phyloP scores from a whole-genome alignment of 768 basidiomycete species.

The Pulveroboletus sp. region DNA sequence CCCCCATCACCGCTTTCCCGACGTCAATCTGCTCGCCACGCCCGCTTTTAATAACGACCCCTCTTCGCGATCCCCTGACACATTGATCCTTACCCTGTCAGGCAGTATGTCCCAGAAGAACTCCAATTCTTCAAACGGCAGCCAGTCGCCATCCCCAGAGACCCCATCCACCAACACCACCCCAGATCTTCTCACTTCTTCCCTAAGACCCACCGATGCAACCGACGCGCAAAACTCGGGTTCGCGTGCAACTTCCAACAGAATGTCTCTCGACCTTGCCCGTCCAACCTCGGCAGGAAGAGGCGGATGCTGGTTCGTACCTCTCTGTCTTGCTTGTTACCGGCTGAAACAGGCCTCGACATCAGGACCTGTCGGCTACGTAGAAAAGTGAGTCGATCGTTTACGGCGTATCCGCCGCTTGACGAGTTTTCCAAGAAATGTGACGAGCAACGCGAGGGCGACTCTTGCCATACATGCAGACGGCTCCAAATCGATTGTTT shows the following conservation, averaged over 20 bases:
- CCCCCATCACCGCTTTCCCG: constrained; percentile 22
- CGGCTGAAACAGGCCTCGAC: constrained; percentile 7
- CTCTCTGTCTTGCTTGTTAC: not conserved
- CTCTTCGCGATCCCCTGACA: constrained; percentile 21
- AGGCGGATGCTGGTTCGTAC: constrained; percentile 77
- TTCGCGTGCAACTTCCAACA: constrained; percentile 44
- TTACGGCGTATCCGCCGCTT: not conserved
- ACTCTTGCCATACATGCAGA: constrained; percentile 79
- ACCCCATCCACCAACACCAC: constrained; percentile 43
- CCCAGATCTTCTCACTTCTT: constrained; percentile 37
- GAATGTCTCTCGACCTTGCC: constrained; percentile 48
- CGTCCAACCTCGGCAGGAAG: constrained; percentile 56
- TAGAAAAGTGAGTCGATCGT: constrained; percentile 57
- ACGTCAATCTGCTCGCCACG: constrained; percentile 17
- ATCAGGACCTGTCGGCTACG: constrained; percentile 79
- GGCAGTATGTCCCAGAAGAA: constrained; percentile 48
- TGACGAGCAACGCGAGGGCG: constrained; percentile 78
- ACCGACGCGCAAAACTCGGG: constrained; percentile 17
- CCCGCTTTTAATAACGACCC: constrained; percentile 26
- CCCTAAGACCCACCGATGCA: constrained; percentile 37
- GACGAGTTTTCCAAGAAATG: constrained; percentile 61
- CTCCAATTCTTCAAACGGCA: constrained; percentile 47
- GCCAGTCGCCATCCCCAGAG: constrained; percentile 48
- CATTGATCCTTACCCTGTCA: constrained; percentile 14
- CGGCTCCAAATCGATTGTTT: constrained; percentile 80